Evolutionary conservation across 2,329 filamentous ascomycete genomes (phyloP).

Genomic region (Pochonia chlamydosporia): DNA sequence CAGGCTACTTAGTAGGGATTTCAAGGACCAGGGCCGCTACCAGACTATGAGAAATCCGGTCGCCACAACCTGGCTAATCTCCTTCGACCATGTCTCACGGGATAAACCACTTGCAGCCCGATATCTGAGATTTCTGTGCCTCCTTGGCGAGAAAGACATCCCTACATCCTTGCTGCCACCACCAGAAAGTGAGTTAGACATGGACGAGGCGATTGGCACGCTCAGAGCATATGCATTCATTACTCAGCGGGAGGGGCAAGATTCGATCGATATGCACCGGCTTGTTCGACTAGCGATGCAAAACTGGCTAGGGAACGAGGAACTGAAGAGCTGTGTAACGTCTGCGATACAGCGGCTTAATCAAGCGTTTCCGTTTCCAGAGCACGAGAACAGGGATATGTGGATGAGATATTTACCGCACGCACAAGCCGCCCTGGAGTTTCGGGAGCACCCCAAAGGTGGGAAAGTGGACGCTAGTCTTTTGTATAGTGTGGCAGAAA

Average conservation of each 20-base stretch:
- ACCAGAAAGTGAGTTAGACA: not conserved
- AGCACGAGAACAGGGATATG: too few species aligned
- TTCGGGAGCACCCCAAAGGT: too few species aligned
- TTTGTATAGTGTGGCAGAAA: too few species aligned
- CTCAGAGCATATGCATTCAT: constrained; percentile 26
- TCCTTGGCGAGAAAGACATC: constrained; percentile 22
- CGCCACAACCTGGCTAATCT: constrained; percentile 27
- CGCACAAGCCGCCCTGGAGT: too few species aligned
- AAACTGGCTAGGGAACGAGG: constrained; percentile 22
- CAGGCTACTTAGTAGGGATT: constrained; percentile 21
- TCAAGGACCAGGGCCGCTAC: constrained; percentile 23
- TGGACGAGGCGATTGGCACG: constrained; percentile 14
- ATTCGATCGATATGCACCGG: constrained; percentile 24
- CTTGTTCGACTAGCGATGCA: constrained; percentile 23
- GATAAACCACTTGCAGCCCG: constrained; percentile 18
- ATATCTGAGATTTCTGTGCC: constrained; percentile 23
- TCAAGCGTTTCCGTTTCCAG: too few species aligned
- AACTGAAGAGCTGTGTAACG: too few species aligned
- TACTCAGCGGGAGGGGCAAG: constrained; percentile 11
- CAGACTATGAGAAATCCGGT: constrained; percentile 19
- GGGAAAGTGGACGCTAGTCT: too few species aligned
- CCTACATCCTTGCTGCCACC: constrained; percentile 20
- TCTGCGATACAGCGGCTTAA: too few species aligned
- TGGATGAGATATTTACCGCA: too few species aligned
- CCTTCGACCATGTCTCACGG: constrained; percentile 23